A percentile compares a stretch with the other conserved stretches of the same genome.
These are phyloP conservation scores for Aspergillus ruber DNA, from an alignment of 2,329 filamentous ascomycete genomes.

Conservation along the genomic window DNA sequence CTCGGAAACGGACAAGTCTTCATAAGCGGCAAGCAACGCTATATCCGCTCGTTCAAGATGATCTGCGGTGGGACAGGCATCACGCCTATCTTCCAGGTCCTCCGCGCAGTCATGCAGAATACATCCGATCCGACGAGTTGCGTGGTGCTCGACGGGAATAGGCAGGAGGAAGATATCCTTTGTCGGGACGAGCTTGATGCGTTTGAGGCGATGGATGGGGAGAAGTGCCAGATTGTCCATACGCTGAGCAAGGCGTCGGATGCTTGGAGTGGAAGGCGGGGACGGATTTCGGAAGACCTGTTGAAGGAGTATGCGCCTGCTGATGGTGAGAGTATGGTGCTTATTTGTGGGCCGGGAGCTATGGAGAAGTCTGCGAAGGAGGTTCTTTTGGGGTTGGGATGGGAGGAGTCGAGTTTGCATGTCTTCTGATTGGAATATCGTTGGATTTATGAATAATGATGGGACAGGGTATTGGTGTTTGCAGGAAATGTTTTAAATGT, in stretches of 20 bases:
- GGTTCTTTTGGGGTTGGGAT: constrained; percentile 57
- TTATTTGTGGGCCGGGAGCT: constrained; percentile 72
- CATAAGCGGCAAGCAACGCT: constrained; percentile 52
- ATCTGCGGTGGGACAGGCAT: constrained; percentile 84
- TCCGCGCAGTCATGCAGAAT: constrained; percentile 66
- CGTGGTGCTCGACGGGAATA: constrained; percentile 71
- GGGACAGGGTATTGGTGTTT: too few relatives aligned
- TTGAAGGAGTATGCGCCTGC: constrained; percentile 50
- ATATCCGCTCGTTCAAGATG: constrained; percentile 69
- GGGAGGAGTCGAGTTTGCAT: constrained; percentile 64
- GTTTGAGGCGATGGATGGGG: constrained; percentile 47
- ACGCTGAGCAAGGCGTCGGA: constrained; percentile 59
- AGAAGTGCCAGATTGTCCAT: constrained; percentile 59
- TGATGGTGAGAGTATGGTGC: constrained; percentile 54
- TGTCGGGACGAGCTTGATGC: constrained; percentile 65
- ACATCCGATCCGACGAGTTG: constrained; percentile 59
- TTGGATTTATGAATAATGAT: too few relatives aligned
- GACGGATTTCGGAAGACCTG: constrained; percentile 59
- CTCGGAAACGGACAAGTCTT: constrained; percentile 58
- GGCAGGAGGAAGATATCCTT: constrained; percentile 73
- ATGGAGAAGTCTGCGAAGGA: constrained; percentile 63
- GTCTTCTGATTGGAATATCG: constrained; percentile 55
- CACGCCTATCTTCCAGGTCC: constrained; percentile 83
- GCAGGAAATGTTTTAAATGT: too few relatives aligned
- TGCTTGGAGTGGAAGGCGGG: constrained; percentile 61